These are phyloP conservation scores for Coelastrella sp. DNA, from an alignment of 139 green algal genomes.

Conservation along the genomic window DNA sequence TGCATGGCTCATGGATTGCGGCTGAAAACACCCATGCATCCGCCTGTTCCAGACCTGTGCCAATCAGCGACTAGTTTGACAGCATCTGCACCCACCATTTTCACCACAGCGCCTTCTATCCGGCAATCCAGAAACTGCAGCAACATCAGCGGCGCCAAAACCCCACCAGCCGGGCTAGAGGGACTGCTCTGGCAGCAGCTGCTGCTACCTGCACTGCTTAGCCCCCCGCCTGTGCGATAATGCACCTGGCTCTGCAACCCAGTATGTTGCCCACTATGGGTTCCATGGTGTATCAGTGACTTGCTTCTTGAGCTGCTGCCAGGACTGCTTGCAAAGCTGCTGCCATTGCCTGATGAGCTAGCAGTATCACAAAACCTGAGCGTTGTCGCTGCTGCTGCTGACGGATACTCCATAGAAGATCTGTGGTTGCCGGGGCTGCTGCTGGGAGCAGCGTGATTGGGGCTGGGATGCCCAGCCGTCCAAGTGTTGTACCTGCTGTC, in stretches of 20 bases:
- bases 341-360: not conserved
- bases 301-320: not conserved
- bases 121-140: constrained; percentile 20
- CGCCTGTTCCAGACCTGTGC: not conserved
- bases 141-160: constrained; percentile 15
- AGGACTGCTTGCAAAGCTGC: not conserved
- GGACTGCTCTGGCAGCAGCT: not conserved
- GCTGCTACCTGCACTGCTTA: not conserved
- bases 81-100: constrained; percentile 17
- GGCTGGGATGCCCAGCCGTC: not conserved
- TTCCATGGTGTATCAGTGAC: too few relatives aligned
- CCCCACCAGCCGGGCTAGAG: not conserved
- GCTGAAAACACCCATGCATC: not conserved
- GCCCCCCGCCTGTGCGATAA: not conserved
- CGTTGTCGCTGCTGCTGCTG: constrained; percentile 1
- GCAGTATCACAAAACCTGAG: not conserved
- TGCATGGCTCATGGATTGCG: not conserved
- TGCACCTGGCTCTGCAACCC: constrained; percentile 14
- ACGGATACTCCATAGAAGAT: not conserved
- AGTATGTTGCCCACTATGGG: not conserved
- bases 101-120: constrained; percentile 28
- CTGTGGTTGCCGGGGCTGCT: not conserved
- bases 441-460: not conserved
- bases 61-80: not conserved
- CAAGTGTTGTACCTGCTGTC: not conserved